A percentile compares a stretch with the other conserved stretches of the same genome.
These are phyloP conservation scores for Alternaria burnsii DNA, from an alignment of 2,329 filamentous ascomycete species.

Conservation along the genomic window DNA sequence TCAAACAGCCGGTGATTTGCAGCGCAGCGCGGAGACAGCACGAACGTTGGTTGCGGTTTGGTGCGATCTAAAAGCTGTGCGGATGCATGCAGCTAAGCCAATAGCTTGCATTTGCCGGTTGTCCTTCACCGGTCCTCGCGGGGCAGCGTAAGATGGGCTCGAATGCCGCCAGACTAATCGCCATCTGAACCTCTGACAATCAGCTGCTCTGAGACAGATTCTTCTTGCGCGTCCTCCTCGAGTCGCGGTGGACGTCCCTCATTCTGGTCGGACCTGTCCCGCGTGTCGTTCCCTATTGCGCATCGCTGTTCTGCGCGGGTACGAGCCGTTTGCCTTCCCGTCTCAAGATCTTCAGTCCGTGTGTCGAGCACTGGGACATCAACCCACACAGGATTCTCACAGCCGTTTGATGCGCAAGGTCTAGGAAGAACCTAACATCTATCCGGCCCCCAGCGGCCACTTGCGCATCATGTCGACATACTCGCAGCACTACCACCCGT, in stretches of 20 bases:
- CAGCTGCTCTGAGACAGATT: conserved; percentile 40
- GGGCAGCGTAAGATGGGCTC: conserved; percentile 43
- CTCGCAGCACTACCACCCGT: conserved; percentile 30
- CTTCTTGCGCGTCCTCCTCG: conserved; percentile 43
- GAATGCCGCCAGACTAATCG: conserved; percentile 31
- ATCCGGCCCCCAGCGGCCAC: conserved; percentile 27
- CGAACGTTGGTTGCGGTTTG: conserved; percentile 37
- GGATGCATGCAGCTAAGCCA: conserved; percentile 44
- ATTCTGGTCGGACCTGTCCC: conserved; percentile 31
- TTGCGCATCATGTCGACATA: conserved; percentile 44
- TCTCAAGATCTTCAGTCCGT: conserved; percentile 34
- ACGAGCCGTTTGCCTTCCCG: conserved; percentile 30
- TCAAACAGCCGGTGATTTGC: conserved; percentile 32
- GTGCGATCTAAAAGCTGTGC: conserved; percentile 43
- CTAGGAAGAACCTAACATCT: conserved; percentile 31
- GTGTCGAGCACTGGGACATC: conserved; percentile 35
- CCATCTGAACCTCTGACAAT: conserved; percentile 36
- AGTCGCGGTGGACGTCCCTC: conserved; percentile 38
- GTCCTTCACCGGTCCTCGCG: conserved; percentile 49
- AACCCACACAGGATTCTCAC: conserved; percentile 34
- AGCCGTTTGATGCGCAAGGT: conserved; percentile 39
- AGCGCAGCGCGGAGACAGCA: conserved; percentile 19
- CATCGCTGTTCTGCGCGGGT: conserved; percentile 27
- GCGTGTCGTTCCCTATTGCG: conserved; percentile 33
- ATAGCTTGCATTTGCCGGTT: conserved; percentile 41